A percentile compares a stretch with the other conserved stretches of the same genome.
Conservation (phyloP, 495 filamentous ascomycete genomes). For the Cetradonia linearis region DNA sequence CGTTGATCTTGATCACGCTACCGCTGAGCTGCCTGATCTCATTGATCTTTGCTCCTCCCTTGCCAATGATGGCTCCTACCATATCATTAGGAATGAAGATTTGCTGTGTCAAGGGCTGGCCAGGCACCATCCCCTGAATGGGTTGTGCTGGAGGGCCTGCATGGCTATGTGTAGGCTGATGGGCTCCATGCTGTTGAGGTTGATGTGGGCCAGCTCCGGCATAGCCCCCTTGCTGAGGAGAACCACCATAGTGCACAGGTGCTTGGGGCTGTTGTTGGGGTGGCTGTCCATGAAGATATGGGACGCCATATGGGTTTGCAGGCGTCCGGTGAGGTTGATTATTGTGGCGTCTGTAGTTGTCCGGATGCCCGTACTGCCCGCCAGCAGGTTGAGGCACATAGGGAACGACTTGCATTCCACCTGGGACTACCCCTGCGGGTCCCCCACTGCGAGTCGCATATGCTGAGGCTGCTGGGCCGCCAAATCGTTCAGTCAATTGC, state of each 20-base stretch:
- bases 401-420: slow-evolving; percentile 94
- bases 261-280: slow-evolving; percentile 49
- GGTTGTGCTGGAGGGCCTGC: slow-evolving; percentile 52
- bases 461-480: slow-evolving; percentile 88
- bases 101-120: slow-evolving; percentile 88
- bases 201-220: slow-evolving; percentile 68
- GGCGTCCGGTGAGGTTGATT: slow-evolving; percentile 55
- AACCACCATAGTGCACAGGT: slow-evolving; percentile 58
- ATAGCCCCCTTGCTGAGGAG: slow-evolving; percentile 55
- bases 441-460: slow-evolving; percentile 94
- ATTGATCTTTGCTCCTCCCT: slow-evolving; percentile 98
- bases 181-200: slow-evolving; percentile 49
- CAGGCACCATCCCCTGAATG: slow-evolving; percentile 65
- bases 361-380: slow-evolving; percentile 83
- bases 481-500: slow-evolving; percentile 91
- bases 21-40: slow-evolving; percentile 94
- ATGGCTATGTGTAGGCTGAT: slow-evolving; percentile 50
- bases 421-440: slow-evolving; percentile 82
- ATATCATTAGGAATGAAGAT: slow-evolving; percentile 99
- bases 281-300: slow-evolving; percentile 57
- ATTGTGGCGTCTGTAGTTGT: slow-evolving; percentile 65
- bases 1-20: slow-evolving; percentile 99
- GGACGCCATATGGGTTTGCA: slow-evolving; percentile 57
- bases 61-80: slow-evolving; percentile 98
- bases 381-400: slow-evolving; percentile 88